A percentile compares a stretch with the other conserved stretches of the same genome.
phyloP scores from a whole-genome alignment of 768 basidiomycete species.

The Suillus discolor region DNA sequence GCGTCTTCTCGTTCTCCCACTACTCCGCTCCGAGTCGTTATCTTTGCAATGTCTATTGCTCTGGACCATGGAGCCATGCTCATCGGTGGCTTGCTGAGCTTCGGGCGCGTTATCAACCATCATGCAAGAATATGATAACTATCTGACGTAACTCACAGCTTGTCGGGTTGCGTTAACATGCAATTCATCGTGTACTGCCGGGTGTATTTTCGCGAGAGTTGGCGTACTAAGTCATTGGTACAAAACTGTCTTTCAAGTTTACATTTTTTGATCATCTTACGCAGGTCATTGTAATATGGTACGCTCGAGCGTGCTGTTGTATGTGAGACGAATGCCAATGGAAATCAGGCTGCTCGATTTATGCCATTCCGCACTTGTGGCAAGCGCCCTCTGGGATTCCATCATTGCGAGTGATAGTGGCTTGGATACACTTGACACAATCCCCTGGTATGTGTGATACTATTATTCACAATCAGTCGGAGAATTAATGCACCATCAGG shows the following conservation, averaged over 20 bases:
- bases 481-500: constrained; percentile 14
- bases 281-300: constrained; percentile 11
- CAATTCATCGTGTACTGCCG: constrained; percentile 28
- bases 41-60: constrained; percentile 11
- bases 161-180: constrained; percentile 29
- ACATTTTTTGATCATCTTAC: neutral
- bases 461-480: neutral
- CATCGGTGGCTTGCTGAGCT: constrained; percentile 24
- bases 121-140: neutral
- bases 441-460: constrained; percentile 23
- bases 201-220: constrained; percentile 16
- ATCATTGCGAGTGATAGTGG: constrained; percentile 21
- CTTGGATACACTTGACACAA: constrained; percentile 8
- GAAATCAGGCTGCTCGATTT: constrained; percentile 23
- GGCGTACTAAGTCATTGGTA: constrained; percentile 21
- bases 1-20: neutral
- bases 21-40: neutral
- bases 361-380: constrained; percentile 25
- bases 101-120: constrained; percentile 13
- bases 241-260: neutral
- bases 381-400: constrained; percentile 25
- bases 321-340: no score
- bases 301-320: no score
- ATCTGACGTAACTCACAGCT: neutral
- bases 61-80: constrained; percentile 22